phyloP scores from a whole-genome alignment of 257 asterid genomes.

The Ligustrum vulgare region DNA sequence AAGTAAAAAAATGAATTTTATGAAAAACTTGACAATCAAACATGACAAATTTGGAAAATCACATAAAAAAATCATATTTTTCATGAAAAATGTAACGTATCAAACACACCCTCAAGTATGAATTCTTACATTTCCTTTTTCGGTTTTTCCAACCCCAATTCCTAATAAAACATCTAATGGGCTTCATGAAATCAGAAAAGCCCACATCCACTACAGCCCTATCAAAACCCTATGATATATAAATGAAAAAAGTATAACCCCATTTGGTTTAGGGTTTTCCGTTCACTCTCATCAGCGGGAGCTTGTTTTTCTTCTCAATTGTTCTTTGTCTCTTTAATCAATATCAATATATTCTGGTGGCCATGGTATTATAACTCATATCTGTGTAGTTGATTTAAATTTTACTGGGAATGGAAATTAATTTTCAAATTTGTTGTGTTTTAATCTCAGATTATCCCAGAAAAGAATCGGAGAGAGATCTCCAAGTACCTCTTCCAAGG shows the following conservation, averaged over 20 bases:
- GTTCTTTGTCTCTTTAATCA: background rate
- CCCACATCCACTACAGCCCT: background rate
- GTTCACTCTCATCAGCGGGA: constrained; percentile 19
- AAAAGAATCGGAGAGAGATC: constrained; percentile 92
- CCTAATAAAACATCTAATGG: background rate
- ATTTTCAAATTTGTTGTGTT: background rate
- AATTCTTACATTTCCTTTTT: too few species aligned
- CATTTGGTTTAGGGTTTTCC: constrained; percentile 31
- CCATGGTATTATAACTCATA: constrained; percentile 42
- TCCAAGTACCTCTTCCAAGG: constrained; percentile 95
- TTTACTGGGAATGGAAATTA: background rate
- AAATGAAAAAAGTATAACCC: constrained; percentile 18
- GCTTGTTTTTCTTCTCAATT: constrained; percentile 14
- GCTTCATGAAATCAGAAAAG: background rate
- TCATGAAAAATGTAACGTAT: too few species aligned
- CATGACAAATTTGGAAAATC: too few species aligned
- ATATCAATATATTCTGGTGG: constrained; percentile 26
- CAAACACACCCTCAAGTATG: too few species aligned
- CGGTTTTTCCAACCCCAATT: too few species aligned
- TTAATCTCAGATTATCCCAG: constrained; percentile 63
- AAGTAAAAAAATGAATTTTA: too few species aligned
- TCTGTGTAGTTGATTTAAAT: background rate
- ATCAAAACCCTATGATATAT: background rate
- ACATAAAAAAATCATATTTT: too few species aligned
- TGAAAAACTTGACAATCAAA: too few species aligned